These are phyloP conservation scores for Fusarium sp. DNA, from an alignment of 2,329 filamentous ascomycete species.

Conservation along the genomic window DNA sequence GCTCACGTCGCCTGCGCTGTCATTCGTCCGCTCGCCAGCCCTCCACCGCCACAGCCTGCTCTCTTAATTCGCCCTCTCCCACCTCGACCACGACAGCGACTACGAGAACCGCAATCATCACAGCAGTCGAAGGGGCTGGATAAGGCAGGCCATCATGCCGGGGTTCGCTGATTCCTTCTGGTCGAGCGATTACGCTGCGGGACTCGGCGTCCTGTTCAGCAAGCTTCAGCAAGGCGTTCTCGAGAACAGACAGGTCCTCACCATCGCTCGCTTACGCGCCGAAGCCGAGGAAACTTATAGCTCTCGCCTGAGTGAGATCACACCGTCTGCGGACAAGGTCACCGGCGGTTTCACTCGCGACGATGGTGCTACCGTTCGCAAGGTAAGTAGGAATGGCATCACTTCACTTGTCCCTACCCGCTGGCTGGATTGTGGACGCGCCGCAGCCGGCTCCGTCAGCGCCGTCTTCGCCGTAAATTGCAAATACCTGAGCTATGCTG, in stretches of 20 bases:
- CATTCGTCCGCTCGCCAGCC: constrained; percentile 17
- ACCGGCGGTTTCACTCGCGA: constrained; percentile 87
- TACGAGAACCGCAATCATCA: constrained; percentile 15
- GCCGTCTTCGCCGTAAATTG: constrained; percentile 9
- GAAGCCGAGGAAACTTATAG: constrained; percentile 95
- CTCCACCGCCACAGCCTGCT: constrained; percentile 20
- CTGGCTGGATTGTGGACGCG: constrained; percentile 1
- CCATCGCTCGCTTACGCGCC: constrained; percentile 91
- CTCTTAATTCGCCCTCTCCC: constrained; percentile 21
- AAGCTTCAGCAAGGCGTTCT: constrained; percentile 97
- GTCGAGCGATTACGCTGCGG: constrained; percentile 96
- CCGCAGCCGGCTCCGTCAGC: not conserved
- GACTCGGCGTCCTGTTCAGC: constrained; percentile 91
- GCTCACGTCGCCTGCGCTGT: constrained; percentile 12
- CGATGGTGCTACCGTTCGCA: constrained; percentile 94
- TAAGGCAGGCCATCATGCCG: constrained; percentile 70
- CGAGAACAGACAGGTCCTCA: constrained; percentile 94
- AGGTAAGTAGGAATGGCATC: constrained; percentile 66
- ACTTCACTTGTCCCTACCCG: not conserved
- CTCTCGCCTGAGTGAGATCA: constrained; percentile 82
- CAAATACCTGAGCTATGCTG: constrained; percentile 3
- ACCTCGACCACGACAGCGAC: constrained; percentile 16
- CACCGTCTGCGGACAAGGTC: constrained; percentile 83
- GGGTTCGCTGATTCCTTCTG: constrained; percentile 97
- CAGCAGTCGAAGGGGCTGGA: constrained; percentile 39